Conservation (phyloP, 2,329 filamentous ascomycete genomes). For the Talaromyces funiculosus region DNA sequence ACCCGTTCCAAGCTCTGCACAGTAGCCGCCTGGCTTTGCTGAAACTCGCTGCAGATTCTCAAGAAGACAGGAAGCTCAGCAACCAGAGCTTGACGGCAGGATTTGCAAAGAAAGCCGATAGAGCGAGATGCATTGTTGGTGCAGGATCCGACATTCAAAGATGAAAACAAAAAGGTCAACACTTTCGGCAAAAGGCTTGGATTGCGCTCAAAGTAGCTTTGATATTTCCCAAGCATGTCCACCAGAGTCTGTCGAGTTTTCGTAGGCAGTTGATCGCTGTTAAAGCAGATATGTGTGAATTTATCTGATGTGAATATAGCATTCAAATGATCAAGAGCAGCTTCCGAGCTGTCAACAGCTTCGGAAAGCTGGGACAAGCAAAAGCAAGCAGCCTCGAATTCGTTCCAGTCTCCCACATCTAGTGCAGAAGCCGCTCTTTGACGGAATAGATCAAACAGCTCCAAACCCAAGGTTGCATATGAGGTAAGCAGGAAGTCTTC, state of each 20-base stretch:
- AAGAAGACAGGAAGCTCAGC: conserved; percentile 40
- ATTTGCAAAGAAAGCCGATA: conserved; percentile 40
- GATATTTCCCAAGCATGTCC: conserved; percentile 40
- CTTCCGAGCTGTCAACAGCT: conserved; percentile 40
- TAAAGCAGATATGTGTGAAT: conserved; percentile 29
- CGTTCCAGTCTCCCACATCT: conserved; percentile 34
- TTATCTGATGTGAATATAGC: conserved; percentile 35
- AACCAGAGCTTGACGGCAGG: conserved; percentile 37
- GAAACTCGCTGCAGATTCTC: conserved; percentile 36
- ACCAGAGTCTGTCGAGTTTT: conserved; percentile 38
- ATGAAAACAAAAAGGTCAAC: conserved; percentile 42
- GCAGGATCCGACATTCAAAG: conserved; percentile 37
- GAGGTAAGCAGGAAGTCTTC: conserved; percentile 41
- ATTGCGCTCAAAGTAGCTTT: conserved; percentile 41
- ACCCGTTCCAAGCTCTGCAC: conserved; percentile 38
- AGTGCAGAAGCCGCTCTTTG: conserved; percentile 31
- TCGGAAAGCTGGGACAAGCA: conserved; percentile 42
- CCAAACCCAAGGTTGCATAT: conserved; percentile 39
- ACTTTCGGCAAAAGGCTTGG: conserved; percentile 35
- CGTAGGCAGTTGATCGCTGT: conserved; percentile 26
- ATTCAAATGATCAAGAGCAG: conserved; percentile 37
- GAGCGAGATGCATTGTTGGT: conserved; percentile 40
- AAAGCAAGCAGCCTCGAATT: conserved; percentile 41
- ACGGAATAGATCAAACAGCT: conserved; percentile 38
- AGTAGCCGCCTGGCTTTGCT: conserved; percentile 32